Evolutionary conservation across 1,139 yeast genomes (phyloP).

Genomic region (Hyphopichia khmerensis): DNA sequence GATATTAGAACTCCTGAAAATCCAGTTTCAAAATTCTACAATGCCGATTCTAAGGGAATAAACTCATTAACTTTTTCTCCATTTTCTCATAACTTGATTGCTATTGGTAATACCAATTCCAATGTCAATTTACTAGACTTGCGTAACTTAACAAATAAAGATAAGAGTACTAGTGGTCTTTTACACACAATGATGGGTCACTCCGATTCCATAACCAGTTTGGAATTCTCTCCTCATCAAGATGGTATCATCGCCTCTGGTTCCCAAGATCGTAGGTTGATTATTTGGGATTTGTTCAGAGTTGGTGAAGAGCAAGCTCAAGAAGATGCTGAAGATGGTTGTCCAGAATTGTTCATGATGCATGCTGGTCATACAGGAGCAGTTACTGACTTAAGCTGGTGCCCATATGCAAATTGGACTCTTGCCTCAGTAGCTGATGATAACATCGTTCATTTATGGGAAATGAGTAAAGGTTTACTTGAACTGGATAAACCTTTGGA

Average conservation of each 20-base stretch:
- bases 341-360: conserved; percentile 80
- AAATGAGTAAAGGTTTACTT: conserved; percentile 53
- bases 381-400: conserved; percentile 70
- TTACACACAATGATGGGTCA: conserved; percentile 80
- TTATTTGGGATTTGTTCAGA: conserved; percentile 70
- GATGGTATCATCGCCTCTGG: conserved; percentile 77
- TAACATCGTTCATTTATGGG: conserved; percentile 77
- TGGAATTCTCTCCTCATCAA: conserved; percentile 70
- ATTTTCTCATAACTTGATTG: conserved; percentile 56
- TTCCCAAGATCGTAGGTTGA: conserved; percentile 67
- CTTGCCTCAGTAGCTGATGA: conserved; percentile 74
- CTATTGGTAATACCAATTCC: conserved; percentile 70
- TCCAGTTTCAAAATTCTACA: conserved; percentile 29
- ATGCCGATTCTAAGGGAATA: conserved; percentile 43
- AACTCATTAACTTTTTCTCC: conserved; percentile 67
- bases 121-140: conserved; percentile 61
- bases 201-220: conserved; percentile 61
- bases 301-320: conserved; percentile 80
- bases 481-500: conserved; percentile 28
- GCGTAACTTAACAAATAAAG: conserved; percentile 41
- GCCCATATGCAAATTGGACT: conserved; percentile 70
- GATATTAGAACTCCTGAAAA: conserved; percentile 35
- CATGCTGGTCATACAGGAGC: conserved; percentile 85
- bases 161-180: conserved; percentile 18
- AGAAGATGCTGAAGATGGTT: conserved; percentile 79